A percentile compares a stretch with the other conserved stretches of the same genome.
Conservation (phyloP, 306 rosid genomes). For the Pterocarpus santalinus region DNA sequence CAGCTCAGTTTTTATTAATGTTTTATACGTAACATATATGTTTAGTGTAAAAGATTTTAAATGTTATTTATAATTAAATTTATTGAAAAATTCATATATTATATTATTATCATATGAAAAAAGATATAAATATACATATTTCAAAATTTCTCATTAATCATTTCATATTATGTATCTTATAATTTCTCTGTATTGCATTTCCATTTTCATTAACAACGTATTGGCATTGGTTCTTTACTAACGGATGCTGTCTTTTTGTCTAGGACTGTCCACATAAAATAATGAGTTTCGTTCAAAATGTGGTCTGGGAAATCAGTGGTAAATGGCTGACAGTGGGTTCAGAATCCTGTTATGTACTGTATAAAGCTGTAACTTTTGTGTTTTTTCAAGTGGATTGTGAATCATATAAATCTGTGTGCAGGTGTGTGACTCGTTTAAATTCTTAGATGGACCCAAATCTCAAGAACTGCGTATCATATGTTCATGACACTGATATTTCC, state of each 20-base stretch:
- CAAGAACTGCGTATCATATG: neutral
- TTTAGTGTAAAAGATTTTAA: neutral
- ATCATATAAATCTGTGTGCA: neutral
- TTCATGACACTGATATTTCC: neutral
- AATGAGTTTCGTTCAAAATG: neutral
- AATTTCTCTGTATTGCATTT: neutral
- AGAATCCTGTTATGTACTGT: neutral
- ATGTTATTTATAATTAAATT: neutral
- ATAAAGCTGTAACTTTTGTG: neutral
- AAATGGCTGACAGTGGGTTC: constrained; percentile 5
- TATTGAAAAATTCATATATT: neutral
- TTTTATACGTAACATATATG: neutral
- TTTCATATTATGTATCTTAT: neutral
- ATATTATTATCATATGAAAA: neutral
- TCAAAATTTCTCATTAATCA: neutral
- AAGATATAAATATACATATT: neutral
- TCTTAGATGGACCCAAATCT: neutral
- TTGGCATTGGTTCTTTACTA: too few relatives aligned
- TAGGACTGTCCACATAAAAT: neutral
- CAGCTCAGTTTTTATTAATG: neutral
- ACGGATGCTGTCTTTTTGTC: neutral
- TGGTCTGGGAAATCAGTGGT: neutral
- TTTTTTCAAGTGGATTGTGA: constrained; percentile 23
- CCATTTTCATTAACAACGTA: too few relatives aligned
- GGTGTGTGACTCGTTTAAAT: neutral